phyloP scores from a whole-genome alignment of 192 early-diverging fungal species.

The Chytriomyces confervae region DNA sequence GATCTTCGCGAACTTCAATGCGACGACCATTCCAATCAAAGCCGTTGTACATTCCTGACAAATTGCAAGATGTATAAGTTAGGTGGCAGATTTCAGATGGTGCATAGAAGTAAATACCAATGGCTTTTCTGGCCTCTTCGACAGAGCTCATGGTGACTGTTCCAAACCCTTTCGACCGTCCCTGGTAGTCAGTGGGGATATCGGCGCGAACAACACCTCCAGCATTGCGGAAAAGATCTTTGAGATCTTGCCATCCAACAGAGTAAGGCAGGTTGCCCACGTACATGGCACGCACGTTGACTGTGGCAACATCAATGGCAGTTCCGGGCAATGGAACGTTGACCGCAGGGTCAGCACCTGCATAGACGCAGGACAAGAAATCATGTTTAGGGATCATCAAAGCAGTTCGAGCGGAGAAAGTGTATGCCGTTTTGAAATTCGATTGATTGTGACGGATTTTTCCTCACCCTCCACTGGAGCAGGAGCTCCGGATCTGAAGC shows the following conservation, averaged over 20 bases:
- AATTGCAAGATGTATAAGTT: conserved; percentile 38
- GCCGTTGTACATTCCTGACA: conserved; percentile 59
- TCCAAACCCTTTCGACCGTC: conserved; percentile 75
- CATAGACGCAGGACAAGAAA: neutral
- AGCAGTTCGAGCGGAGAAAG: too few relatives aligned
- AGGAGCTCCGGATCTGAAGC: neutral
- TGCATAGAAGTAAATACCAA: conserved; percentile 46
- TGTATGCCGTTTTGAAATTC: too few relatives aligned
- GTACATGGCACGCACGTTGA: conserved; percentile 48
- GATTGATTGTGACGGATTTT: neutral
- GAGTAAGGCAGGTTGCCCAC: conserved; percentile 65
- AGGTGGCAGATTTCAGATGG: neutral
- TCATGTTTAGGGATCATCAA: too few relatives aligned
- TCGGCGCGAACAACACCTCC: conserved; percentile 72
- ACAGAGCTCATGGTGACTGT: conserved; percentile 70
- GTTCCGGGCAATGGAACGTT: conserved; percentile 44
- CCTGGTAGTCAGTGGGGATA: conserved; percentile 56
- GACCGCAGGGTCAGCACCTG: conserved; percentile 13
- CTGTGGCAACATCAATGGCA: conserved; percentile 33
- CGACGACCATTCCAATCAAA: conserved; percentile 73
- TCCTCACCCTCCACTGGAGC: conserved; percentile 3
- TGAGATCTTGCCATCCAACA: conserved; percentile 60
- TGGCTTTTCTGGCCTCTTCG: conserved; percentile 73
- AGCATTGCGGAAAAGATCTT: conserved; percentile 69
- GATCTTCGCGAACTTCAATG: conserved; percentile 77